These are phyloP conservation scores for Gracilaria domingensis DNA, from an alignment of 23 red algal genomes.

Conservation along the genomic window DNA sequence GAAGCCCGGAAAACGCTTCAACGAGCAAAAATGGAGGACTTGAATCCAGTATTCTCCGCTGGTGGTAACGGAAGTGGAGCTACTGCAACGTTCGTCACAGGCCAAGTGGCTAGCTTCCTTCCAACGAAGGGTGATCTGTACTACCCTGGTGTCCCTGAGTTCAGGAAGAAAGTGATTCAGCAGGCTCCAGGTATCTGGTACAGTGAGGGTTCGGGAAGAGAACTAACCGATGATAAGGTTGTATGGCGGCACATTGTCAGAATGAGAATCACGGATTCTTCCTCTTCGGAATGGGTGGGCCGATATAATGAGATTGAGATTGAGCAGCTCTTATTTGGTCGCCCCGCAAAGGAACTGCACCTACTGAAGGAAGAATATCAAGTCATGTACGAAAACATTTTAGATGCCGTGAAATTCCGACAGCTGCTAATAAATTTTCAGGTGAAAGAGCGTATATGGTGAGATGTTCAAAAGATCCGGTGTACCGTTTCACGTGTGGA, in stretches of 20 bases:
- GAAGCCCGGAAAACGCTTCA: slow-evolving; percentile 82
- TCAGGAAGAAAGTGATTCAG: slow-evolving; percentile 89
- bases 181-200: slow-evolving; percentile 68
- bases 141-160: slow-evolving; percentile 86
- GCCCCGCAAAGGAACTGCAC: slow-evolving; percentile 82
- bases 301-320: slow-evolving; percentile 93
- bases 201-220: slow-evolving; percentile 73
- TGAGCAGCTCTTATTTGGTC: slow-evolving; percentile 72
- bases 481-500: slow-evolving; percentile 81
- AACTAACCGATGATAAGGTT: slow-evolving; percentile 71
- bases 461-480: slow-evolving; percentile 80
- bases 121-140: slow-evolving; percentile 75
- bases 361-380: slow-evolving; percentile 69
- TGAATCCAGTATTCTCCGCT: slow-evolving; percentile 63
- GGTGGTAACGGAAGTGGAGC: slow-evolving; percentile 37
- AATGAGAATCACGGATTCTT: slow-evolving; percentile 80
- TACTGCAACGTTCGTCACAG: slow-evolving; percentile 68
- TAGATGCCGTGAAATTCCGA: slow-evolving; percentile 70
- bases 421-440: slow-evolving; percentile 84
- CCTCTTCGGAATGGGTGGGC: slow-evolving; percentile 75
- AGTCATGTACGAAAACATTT: slow-evolving; percentile 54
- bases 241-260: slow-evolving; percentile 85
- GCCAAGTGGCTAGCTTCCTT: slow-evolving; percentile 70
- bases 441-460: slow-evolving; percentile 81
- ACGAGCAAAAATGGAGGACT: slow-evolving; percentile 77